Evolutionary conservation across 768 basidiomycete species (phyloP).

Genomic region (Psilocybe tampanensis): DNA sequence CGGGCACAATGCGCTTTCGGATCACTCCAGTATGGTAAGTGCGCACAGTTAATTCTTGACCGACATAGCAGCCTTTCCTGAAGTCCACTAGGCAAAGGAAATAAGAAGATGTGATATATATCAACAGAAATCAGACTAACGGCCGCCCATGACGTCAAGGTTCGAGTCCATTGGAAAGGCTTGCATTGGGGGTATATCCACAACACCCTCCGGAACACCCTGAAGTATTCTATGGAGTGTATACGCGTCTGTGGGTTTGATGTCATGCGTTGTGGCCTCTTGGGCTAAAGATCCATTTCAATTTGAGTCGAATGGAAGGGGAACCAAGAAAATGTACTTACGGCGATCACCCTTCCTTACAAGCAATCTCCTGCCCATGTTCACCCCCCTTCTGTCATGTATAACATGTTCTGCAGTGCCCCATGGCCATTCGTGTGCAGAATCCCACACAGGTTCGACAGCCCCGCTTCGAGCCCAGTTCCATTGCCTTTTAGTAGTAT

Average conservation of each 20-base stretch:
- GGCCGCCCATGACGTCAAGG: slow-evolving; percentile 91
- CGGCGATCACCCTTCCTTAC: slow-evolving; percentile 71
- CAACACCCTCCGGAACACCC: slow-evolving; percentile 86
- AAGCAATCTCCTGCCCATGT: slow-evolving; percentile 79
- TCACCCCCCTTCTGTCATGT: slow-evolving; percentile 67
- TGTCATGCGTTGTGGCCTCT: slow-evolving; percentile 59
- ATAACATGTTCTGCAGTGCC: slow-evolving; percentile 53
- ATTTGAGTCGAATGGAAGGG: background rate
- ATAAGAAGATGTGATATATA: background rate
- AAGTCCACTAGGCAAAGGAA: slow-evolving; percentile 70
- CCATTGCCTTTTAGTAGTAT: slow-evolving; percentile 40
- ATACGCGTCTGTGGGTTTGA: slow-evolving; percentile 58
- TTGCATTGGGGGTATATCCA: slow-evolving; percentile 74
- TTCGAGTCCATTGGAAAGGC: slow-evolving; percentile 95
- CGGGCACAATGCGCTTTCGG: slow-evolving; percentile 87
- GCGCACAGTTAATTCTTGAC: slow-evolving; percentile 95
- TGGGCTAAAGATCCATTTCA: slow-evolving; percentile 39
- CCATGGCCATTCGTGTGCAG: slow-evolving; percentile 56
- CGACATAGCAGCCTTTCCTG: slow-evolving; percentile 96
- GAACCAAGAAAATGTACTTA: slow-evolving; percentile 42
- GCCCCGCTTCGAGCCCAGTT: slow-evolving; percentile 68
- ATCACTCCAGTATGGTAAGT: slow-evolving; percentile 94
- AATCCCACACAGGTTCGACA: slow-evolving; percentile 75
- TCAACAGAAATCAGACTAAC: slow-evolving; percentile 54
- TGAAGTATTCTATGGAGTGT: slow-evolving; percentile 75